phyloP scores from a whole-genome alignment of 1,139 yeast genomes.

The Suhomyces yuchorum region DNA sequence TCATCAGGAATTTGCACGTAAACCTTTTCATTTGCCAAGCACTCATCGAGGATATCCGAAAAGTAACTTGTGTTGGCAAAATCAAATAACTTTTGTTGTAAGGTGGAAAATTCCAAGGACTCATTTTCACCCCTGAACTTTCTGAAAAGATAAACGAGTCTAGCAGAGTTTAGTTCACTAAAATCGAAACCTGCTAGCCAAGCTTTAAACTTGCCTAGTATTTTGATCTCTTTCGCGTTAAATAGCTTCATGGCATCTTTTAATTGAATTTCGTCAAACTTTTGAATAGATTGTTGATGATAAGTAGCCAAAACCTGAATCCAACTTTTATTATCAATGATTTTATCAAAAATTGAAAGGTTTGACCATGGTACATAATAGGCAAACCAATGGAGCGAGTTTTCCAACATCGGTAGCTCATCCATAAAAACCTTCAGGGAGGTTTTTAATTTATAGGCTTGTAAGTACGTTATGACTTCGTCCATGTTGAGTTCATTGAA shows the following conservation, averaged over 20 bases:
- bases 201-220: constrained; percentile 6
- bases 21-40: not conserved
- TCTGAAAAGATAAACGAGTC: constrained; percentile 6
- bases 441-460: constrained; percentile 5
- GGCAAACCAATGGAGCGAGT: constrained; percentile 9
- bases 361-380: constrained; percentile 13
- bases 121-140: constrained; percentile 5
- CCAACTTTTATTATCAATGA: constrained; percentile 11
- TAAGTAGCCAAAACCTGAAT: constrained; percentile 3
- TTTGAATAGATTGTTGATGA: not conserved
- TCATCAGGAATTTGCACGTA: constrained; percentile 28
- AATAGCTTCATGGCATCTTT: constrained; percentile 3
- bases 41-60: constrained; percentile 3
- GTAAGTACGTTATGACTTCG: constrained; percentile 6
- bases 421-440: constrained; percentile 7
- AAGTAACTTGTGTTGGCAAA: constrained; percentile 7
- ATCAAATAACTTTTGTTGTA: constrained; percentile 1
- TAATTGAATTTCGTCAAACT: not conserved
- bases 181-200: constrained; percentile 10
- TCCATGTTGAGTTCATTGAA: constrained; percentile 4
- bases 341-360: constrained; percentile 11
- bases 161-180: constrained; percentile 5
- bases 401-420: constrained; percentile 7
- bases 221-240: not conserved
- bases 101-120: constrained; percentile 1